Base-by-base conservation (phyloP, 208 protist species). In the Trichomonas gallinae region DNA sequence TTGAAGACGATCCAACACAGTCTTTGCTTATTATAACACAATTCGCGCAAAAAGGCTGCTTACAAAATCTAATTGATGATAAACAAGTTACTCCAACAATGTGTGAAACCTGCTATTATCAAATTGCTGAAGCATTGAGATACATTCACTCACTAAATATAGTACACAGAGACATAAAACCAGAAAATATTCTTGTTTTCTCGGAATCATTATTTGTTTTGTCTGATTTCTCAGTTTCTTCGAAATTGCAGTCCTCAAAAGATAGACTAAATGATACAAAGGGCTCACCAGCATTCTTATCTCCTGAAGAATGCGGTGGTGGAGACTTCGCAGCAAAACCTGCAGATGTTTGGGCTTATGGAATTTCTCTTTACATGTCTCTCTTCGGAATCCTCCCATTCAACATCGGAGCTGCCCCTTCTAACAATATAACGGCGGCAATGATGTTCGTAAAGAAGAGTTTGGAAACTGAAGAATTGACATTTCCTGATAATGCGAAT, bases 81-180 rank as follows among this genome's bases (percentile, higher is more conserved):
- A 34, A 93, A 49, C 36, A 45, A 44, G 31, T 89, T 46, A 58
- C 44, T 38, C 40, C 42, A 93, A 51, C 42, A 34, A 51, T 38
- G 44, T 34, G 23, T 26, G 42, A 23, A 38, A 38, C 45, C 38
- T 93, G 40, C 15, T 93, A 49, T 36, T 93, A 51, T 15, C n/a
- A 93, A 34, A 51, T 93, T 51, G 87, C 44, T 15, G 44, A 48
- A 48, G 87, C 44, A 51, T 21, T 93, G 1, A 48, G 31, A 36
- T 51, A 51, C 44, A 93, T 51, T 13, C 87, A 93, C 26, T 93
- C 87, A 13, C 26, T 51, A 93, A 51, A 93, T 36, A 38, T 93
- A 34, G 87, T 93, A 2, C 87, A 93, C 46, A 93, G 87, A 51
- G 87, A 93, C 46, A 42, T 93, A 93, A 93, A 93, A 38, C 87